These are phyloP conservation scores for Entelexis paramagnoliae DNA, from an alignment of 1,139 yeast species.

Conservation along the genomic window DNA sequence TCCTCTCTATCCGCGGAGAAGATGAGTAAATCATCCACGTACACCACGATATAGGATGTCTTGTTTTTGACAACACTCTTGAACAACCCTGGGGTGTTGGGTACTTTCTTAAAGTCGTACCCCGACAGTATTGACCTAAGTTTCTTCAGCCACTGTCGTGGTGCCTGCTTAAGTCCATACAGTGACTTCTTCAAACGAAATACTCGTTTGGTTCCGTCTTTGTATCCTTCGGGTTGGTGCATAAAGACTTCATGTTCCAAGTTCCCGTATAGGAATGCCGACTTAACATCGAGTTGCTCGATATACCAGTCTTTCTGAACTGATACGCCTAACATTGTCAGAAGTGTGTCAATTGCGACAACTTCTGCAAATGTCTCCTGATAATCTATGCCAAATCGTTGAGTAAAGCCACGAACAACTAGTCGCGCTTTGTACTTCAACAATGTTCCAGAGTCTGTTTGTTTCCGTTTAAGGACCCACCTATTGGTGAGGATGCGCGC, in stretches of 20 bases:
- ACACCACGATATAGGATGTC: not conserved
- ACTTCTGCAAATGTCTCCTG: not conserved
- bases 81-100: not conserved
- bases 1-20: not conserved
- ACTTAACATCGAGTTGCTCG: not conserved
- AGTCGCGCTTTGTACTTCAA: conserved; percentile 13
- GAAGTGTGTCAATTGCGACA: not conserved
- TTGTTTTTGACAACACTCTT: not conserved
- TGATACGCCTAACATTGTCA: not conserved
- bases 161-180: not conserved
- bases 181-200: not conserved
- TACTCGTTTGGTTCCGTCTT: not conserved
- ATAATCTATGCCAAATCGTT: not conserved
- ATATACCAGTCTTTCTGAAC: not conserved
- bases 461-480: not conserved
- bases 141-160: not conserved
- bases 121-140: not conserved
- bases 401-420: not conserved
- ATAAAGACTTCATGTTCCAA: not conserved
- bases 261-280: not conserved
- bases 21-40: not conserved
- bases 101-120: not conserved
- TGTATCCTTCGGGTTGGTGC: not conserved
- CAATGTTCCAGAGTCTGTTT: conserved; percentile 39
- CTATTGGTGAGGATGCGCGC: not conserved